Percentiles rank a stretch among this genome's conserved stretches.
phyloP scores from a whole-genome alignment of 768 basidiomycete genomes.

The Exsudoporus frostii region DNA sequence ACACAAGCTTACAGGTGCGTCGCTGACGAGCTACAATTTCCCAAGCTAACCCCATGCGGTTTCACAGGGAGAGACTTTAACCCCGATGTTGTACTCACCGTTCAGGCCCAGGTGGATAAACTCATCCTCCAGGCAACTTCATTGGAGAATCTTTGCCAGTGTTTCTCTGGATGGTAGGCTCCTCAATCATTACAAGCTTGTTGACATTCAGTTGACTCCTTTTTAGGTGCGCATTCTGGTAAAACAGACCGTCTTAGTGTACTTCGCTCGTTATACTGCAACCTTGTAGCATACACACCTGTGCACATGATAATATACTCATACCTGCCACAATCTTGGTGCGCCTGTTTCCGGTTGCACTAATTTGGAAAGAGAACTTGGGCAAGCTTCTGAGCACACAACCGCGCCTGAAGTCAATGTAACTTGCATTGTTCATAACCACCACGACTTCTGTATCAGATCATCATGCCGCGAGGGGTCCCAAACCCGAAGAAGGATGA shows the following conservation, averaged over 20 bases:
- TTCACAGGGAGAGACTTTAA: constrained; percentile 86
- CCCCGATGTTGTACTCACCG: constrained; percentile 67
- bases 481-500: constrained; percentile 81
- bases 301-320: background rate
- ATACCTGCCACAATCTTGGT: background rate
- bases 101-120: constrained; percentile 87
- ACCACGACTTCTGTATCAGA: background rate
- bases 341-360: background rate
- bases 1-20: constrained; percentile 85
- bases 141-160: constrained; percentile 93
- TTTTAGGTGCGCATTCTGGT: constrained; percentile 76
- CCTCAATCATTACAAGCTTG: background rate
- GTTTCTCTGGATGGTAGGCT: constrained; percentile 86
- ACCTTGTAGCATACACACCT: constrained; percentile 22
- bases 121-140: constrained; percentile 92
- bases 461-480: constrained; percentile 73
- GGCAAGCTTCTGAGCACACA: background rate
- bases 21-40: background rate
- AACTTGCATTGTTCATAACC: background rate
- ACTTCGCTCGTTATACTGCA: constrained; percentile 14
- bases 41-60: background rate
- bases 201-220: constrained; percentile 2
- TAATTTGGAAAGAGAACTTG: constrained; percentile 11
- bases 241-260: constrained; percentile 14
- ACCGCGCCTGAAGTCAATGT: background rate